Base-by-base conservation (phyloP, 2,329 filamentous ascomycete species). In the Fusarium subtropicale region DNA sequence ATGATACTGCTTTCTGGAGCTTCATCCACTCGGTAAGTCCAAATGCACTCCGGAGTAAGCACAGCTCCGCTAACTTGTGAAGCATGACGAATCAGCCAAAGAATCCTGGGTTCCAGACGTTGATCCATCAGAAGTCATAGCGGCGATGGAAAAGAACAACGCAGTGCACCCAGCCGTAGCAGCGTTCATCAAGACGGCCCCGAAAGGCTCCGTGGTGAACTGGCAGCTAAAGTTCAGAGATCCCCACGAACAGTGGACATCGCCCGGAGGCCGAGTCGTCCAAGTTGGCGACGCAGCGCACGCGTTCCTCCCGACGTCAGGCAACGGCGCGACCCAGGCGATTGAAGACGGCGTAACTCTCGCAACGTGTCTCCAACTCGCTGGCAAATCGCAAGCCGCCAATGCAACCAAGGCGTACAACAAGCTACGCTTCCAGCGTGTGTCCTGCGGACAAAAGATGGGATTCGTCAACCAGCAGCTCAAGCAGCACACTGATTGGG, bases 201-300 rank as follows among this genome's bases (percentile, higher is more conserved):
- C 66, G 5, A 69, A 69, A 38, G 66, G 60, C 7, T 68, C 66
- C 3, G 66, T 68, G 0, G 66, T 69, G 3, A 68, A 68, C 34
- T 68, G 66, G 66, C 66, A 68, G 7, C 66, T 68, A 33, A 68
- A 68, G 11, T 68, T 68, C 38, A 51, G 66, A 36, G 66, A 68
- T 4, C 66, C 66, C 3, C 66, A 68, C 31, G 66, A 68, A 4
- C 66, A 68, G 33, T 68, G 66, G 66, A 68, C 66, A 18, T 69
- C 66, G 0, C 66, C 66, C 1, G 66, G 66, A 2, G 66, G 66
- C 5, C 66, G 47, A 2, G 66, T 68, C 1, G 66, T 68, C 1
- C 66, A 68, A 16, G 60, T 68, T 5, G 66, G 66, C 1, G 66
- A 68, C 11, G 66, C 66, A 11, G 66, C 66, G 1, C 66, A 68